These are phyloP conservation scores for Nectriaceae sp. DNA, from an alignment of 2,329 filamentous ascomycete genomes.

Conservation along the genomic window DNA sequence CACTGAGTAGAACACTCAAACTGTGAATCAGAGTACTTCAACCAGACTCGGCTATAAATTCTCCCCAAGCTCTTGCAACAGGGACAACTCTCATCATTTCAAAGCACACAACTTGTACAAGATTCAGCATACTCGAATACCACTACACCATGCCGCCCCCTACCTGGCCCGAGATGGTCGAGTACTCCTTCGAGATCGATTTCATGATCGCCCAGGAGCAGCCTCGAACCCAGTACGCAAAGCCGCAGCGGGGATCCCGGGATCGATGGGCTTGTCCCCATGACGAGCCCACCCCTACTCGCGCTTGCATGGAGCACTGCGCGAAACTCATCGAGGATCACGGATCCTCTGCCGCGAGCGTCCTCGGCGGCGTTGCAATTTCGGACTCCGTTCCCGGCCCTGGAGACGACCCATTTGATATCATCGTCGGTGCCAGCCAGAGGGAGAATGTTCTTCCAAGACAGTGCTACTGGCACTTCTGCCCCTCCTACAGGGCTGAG, in stretches of 20 bases:
- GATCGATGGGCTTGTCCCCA: slow-evolving; percentile 21
- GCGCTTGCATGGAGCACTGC: slow-evolving; percentile 11
- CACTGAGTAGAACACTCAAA: too few relatives aligned
- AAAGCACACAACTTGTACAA: too few relatives aligned
- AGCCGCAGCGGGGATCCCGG: neutral
- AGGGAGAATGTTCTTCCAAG: neutral
- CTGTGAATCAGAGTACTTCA: too few relatives aligned
- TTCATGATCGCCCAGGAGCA: slow-evolving; percentile 25
- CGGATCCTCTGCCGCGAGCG: neutral
- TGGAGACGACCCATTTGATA: neutral
- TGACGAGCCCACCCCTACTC: slow-evolving; percentile 7
- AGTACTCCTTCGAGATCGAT: slow-evolving; percentile 24
- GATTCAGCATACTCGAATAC: too few relatives aligned
- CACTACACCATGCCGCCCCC: neutral
- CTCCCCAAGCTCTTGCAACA: too few relatives aligned
- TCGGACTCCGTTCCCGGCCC: too few relatives aligned
- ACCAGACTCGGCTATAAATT: too few relatives aligned
- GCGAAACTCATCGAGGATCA: slow-evolving; percentile 7
- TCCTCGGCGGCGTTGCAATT: slow-evolving; percentile 7
- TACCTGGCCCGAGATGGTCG: slow-evolving; percentile 2
- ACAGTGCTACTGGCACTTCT: slow-evolving; percentile 13
- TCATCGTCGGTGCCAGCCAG: neutral
- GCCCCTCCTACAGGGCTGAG: slow-evolving; percentile 12
- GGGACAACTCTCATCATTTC: too few relatives aligned
- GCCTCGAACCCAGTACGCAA: slow-evolving; percentile 2